A percentile compares a stretch with the other conserved stretches of the same genome.
Conservation (phyloP, 2,329 filamentous ascomycete genomes). For the Xylaria digitata region DNA sequence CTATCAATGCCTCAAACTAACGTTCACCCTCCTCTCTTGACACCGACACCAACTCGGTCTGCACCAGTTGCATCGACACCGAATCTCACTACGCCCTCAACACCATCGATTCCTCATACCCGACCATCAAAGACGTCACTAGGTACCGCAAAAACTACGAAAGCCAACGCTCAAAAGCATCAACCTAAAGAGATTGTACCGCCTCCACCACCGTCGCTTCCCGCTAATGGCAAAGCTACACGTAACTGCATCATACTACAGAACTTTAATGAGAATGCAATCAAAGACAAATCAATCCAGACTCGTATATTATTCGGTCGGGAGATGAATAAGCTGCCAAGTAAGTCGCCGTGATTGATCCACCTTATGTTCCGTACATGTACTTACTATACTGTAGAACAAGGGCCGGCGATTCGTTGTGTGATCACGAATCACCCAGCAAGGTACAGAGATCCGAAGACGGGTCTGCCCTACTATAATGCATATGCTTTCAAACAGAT, state of each 20-base stretch:
- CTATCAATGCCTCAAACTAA: slow-evolving; percentile 51
- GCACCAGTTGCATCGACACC: slow-evolving; percentile 36
- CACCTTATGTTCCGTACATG: not conserved
- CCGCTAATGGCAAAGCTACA: slow-evolving; percentile 63
- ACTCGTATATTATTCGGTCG: slow-evolving; percentile 69
- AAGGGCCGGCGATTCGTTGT: slow-evolving; percentile 69
- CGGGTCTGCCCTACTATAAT: slow-evolving; percentile 84
- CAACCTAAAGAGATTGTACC: slow-evolving; percentile 45
- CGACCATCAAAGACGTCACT: slow-evolving; percentile 41
- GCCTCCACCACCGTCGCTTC: slow-evolving; percentile 50
- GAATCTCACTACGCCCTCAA: slow-evolving; percentile 31
- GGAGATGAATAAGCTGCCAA: slow-evolving; percentile 68
- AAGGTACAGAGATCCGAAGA: slow-evolving; percentile 85
- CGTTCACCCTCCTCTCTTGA: slow-evolving; percentile 37
- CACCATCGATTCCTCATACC: slow-evolving; percentile 17
- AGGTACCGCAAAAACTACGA: slow-evolving; percentile 39
- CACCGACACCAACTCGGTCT: slow-evolving; percentile 25
- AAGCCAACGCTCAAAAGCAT: slow-evolving; percentile 43
- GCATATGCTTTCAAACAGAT: slow-evolving; percentile 84
- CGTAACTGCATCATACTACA: slow-evolving; percentile 69
- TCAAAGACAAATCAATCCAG: slow-evolving; percentile 67
- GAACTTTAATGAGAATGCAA: slow-evolving; percentile 67
- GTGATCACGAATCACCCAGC: slow-evolving; percentile 86
- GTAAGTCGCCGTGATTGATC: slow-evolving; percentile 53
- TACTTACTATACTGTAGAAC: slow-evolving; percentile 56